These are phyloP conservation scores for Crepidotus variabilis DNA, from an alignment of 768 basidiomycete genomes.

Conservation along the genomic window DNA sequence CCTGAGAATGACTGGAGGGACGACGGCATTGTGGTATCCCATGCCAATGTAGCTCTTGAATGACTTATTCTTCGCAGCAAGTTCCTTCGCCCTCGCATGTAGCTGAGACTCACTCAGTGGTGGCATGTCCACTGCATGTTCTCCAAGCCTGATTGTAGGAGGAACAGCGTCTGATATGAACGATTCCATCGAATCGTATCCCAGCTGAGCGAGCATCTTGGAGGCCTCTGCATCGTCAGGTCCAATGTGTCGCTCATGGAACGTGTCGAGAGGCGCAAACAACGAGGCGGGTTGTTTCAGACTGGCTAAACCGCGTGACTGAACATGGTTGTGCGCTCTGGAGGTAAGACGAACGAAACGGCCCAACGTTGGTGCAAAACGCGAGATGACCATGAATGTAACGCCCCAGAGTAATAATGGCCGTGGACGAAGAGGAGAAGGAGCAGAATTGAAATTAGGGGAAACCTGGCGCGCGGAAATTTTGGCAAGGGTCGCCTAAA, in stretches of 20 bases:
- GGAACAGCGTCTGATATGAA: constrained; percentile 87
- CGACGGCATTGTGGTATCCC: constrained; percentile 94
- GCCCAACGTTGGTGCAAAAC: constrained; percentile 23
- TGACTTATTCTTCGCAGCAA: constrained; percentile 76
- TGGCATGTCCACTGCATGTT: constrained; percentile 55
- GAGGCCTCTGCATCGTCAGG: constrained; percentile 80
- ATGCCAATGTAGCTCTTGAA: constrained; percentile 96
- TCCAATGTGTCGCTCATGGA: constrained; percentile 88
- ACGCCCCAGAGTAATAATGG: constrained; percentile 15
- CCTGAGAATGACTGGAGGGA: constrained; percentile 92
- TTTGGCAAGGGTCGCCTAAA: constrained; percentile 24
- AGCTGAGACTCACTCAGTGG: constrained; percentile 89
- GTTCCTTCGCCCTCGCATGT: constrained; percentile 62
- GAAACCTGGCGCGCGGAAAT: constrained; percentile 14
- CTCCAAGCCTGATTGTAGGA: constrained; percentile 66
- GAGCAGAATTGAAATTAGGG: constrained; percentile 16
- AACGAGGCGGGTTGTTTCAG: constrained; percentile 58
- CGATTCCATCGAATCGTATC: constrained; percentile 83
- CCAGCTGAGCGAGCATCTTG: constrained; percentile 79
- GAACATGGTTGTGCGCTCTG: constrained; percentile 18
- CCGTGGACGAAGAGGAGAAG: constrained; percentile 7
- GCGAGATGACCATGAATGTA: constrained; percentile 28
- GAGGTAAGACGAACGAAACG: constrained; percentile 18
- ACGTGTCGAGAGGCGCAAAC: constrained; percentile 86
- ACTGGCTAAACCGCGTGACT: constrained; percentile 50